These are phyloP conservation scores for Penicillium rolfsii DNA, from an alignment of 2,329 filamentous ascomycete species.

Conservation along the genomic window DNA sequence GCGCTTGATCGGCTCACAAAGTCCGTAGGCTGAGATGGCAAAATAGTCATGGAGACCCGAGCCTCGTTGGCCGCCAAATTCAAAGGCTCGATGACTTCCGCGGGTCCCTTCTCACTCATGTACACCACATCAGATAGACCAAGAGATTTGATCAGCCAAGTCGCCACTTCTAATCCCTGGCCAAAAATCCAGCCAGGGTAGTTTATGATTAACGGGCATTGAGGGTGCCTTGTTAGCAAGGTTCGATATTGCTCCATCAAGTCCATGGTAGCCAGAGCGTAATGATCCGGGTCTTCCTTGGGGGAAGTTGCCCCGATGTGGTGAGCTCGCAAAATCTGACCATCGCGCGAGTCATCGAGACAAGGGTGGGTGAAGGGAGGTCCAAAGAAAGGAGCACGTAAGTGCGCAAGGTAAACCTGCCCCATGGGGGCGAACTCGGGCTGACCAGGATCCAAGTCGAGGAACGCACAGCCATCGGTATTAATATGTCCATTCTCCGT, in stretches of 20 bases:
- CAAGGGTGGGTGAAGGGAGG: conserved; percentile 60
- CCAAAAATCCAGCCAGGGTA: conserved; percentile 61
- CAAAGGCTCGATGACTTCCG: conserved; percentile 49
- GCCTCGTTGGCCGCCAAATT: conserved; percentile 43
- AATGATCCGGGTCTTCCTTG: conserved; percentile 62
- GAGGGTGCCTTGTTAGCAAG: conserved; percentile 45
- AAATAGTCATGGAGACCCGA: conserved; percentile 46
- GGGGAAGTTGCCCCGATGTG: conserved; percentile 57
- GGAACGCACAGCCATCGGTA: conserved; percentile 53
- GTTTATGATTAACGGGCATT: conserved; percentile 60
- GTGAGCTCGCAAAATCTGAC: conserved; percentile 54
- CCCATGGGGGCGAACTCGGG: conserved; percentile 64
- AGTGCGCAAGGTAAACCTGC: conserved; percentile 59
- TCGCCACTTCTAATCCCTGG: conserved; percentile 54
- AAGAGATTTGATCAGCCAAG: conserved; percentile 51
- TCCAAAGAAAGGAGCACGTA: conserved; percentile 57
- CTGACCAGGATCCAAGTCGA: conserved; percentile 63
- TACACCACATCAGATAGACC: conserved; percentile 58
- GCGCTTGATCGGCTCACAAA: conserved; percentile 53
- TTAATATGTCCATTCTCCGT: conserved; percentile 35
- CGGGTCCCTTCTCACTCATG: conserved; percentile 54
- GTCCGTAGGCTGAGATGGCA: conserved; percentile 52
- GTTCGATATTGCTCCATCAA: conserved; percentile 54
- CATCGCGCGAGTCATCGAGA: conserved; percentile 39
- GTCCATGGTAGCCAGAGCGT: conserved; percentile 56